Evolutionary conservation across 2,329 filamentous ascomycete species (phyloP).

Genomic region (Cercospora sojina): DNA sequence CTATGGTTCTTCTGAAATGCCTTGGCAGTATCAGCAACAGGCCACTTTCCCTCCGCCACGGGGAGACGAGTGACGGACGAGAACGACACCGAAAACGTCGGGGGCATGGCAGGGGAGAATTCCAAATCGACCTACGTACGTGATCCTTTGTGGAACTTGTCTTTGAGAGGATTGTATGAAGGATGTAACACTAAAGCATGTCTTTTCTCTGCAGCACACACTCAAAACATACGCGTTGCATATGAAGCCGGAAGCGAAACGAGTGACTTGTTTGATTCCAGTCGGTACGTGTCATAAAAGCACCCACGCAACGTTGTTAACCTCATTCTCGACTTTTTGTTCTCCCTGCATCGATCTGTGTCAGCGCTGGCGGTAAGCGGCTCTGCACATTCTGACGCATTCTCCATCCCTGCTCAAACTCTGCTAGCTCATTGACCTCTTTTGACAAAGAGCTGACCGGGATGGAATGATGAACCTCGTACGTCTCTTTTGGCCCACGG

Average conservation of each 20-base stretch:
- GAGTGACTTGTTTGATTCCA: background rate
- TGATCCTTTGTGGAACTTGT: background rate
- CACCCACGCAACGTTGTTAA: background rate
- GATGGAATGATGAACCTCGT: background rate
- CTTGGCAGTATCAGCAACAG: background rate
- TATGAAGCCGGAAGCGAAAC: background rate
- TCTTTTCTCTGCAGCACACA: background rate
- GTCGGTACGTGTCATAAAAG: constrained; percentile 14
- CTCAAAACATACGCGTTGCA: background rate
- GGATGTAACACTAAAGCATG: background rate
- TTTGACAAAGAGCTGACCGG: background rate
- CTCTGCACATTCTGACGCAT: background rate
- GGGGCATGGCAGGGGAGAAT: background rate
- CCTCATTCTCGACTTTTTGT: background rate
- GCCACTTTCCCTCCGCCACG: too few species aligned
- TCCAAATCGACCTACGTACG: background rate
- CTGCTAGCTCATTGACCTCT: background rate
- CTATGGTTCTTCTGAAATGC: background rate
- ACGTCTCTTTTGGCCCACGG: background rate
- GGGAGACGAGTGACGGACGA: too few species aligned
- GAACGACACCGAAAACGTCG: too few species aligned
- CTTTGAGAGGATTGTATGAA: background rate
- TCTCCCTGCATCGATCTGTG: background rate
- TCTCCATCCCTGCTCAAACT: background rate
- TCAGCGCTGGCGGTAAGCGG: constrained; percentile 14